Percentiles rank a stretch among this genome's conserved stretches.
Conservation (phyloP, 345 rosid genomes). For the Hirschfeldia incana region DNA sequence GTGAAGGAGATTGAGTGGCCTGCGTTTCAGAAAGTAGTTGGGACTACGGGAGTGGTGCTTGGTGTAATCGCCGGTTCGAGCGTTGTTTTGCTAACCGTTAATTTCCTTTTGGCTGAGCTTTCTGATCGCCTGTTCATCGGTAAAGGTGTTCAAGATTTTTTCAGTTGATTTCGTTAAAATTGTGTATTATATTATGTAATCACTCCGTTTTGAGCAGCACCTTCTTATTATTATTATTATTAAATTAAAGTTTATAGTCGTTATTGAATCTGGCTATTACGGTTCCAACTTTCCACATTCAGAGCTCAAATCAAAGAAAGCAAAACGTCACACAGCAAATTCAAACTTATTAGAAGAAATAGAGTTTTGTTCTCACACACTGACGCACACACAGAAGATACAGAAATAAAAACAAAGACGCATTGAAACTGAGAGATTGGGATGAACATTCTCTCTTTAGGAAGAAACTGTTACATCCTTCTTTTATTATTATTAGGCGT, state of each 20-base stretch:
- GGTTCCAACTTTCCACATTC: too few species aligned
- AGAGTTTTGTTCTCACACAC: constrained; percentile 17
- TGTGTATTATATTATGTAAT: neutral
- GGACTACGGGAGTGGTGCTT: constrained; percentile 83
- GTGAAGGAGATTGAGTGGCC: constrained; percentile 93
- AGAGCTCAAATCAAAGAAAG: neutral
- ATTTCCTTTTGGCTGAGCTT: constrained; percentile 84
- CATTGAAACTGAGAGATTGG: constrained; percentile 10
- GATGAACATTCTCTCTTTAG: constrained; percentile 6
- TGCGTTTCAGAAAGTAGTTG: constrained; percentile 75
- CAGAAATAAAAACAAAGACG: constrained; percentile 26
- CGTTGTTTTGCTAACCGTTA: constrained; percentile 80
- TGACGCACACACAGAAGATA: neutral
- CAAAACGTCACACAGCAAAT: neutral
- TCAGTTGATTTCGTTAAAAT: constrained; percentile 39
- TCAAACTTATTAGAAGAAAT: constrained; percentile 3
- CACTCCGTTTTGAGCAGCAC: constrained; percentile 54
- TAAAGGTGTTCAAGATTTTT: constrained; percentile 83
- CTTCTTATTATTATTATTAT: constrained; percentile 48
- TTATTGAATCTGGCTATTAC: neutral
- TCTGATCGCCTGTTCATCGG: constrained; percentile 83
- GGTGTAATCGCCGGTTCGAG: constrained; percentile 95
- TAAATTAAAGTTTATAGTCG: neutral
- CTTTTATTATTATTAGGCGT: neutral
- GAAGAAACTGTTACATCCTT: constrained; percentile 11